Percentiles rank a stretch among this genome's conserved stretches.
Conservation (phyloP, 371 early-diverging fungal genomes). For the Cokeromyces recurvatus region DNA sequence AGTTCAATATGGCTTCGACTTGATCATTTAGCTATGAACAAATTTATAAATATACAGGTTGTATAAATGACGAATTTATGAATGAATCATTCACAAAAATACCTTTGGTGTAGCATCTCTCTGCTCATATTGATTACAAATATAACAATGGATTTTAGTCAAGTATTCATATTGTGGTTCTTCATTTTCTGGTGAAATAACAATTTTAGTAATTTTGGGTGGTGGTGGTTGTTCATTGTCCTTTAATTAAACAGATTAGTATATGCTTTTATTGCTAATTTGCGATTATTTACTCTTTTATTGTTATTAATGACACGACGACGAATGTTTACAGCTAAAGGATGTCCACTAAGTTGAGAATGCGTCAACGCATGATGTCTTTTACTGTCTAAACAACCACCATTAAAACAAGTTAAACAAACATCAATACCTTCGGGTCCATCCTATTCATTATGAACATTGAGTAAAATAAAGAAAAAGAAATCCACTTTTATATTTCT, state of each 20-base stretch:
- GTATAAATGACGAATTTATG: not conserved
- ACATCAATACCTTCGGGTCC: conserved; percentile 80
- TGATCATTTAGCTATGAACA: conserved; percentile 46
- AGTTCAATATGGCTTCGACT: conserved; percentile 65
- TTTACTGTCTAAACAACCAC: conserved; percentile 67
- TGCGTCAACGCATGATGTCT: conserved; percentile 77
- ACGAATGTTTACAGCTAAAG: conserved; percentile 81
- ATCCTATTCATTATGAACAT: conserved; percentile 52
- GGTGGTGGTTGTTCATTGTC: conserved; percentile 58
- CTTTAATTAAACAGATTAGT: conserved; percentile 1
- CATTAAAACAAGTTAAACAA: conserved; percentile 91
- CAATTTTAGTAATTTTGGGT: conserved; percentile 85
- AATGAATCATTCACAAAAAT: not conserved
- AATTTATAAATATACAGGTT: too few relatives aligned
- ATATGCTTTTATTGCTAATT: not conserved
- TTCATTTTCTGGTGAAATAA: conserved; percentile 72
- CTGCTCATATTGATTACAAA: conserved; percentile 52
- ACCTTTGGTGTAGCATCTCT: conserved; percentile 30
- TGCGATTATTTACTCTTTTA: conserved; percentile 25
- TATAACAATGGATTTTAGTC: conserved; percentile 65
- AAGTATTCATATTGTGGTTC: conserved; percentile 67
- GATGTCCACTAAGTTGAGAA: conserved; percentile 63
- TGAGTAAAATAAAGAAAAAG: not conserved
- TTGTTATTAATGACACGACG: conserved; percentile 45
- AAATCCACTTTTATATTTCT: too few relatives aligned